These are phyloP conservation scores for Aspergillus puulaauensis DNA, from an alignment of 2,329 filamentous ascomycete genomes.

Conservation along the genomic window DNA sequence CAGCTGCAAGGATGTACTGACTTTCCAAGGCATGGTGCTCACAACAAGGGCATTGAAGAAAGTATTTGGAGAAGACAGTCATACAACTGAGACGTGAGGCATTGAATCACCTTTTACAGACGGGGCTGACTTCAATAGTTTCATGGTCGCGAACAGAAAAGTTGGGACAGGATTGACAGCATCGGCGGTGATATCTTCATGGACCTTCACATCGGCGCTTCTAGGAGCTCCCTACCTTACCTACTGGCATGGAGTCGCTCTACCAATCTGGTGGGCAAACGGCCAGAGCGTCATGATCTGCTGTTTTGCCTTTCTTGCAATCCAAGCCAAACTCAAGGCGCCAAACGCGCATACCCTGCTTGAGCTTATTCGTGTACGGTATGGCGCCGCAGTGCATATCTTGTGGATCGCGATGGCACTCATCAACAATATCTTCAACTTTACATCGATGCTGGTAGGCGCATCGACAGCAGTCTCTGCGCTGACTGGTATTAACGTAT, in stretches of 20 bases:
- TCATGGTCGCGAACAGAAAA: not conserved
- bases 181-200: constrained; percentile 1
- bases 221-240: not conserved
- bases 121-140: constrained; percentile 19
- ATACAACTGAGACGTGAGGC: constrained; percentile 6
- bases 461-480: constrained; percentile 41
- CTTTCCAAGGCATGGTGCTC: not conserved
- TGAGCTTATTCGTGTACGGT: constrained; percentile 41
- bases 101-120: constrained; percentile 28
- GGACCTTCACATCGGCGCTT: not conserved
- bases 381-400: constrained; percentile 39
- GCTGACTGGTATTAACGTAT: constrained; percentile 44
- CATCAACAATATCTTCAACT: constrained; percentile 44
- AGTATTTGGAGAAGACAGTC: not conserved
- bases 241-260: not conserved
- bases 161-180: constrained; percentile 1
- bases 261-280: not conserved
- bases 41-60: not conserved
- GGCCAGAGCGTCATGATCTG: constrained; percentile 43
- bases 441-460: constrained; percentile 40
- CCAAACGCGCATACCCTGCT: constrained; percentile 46
- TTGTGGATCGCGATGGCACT: constrained; percentile 43
- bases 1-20: too few species aligned
- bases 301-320: constrained; percentile 42
- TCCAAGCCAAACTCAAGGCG: constrained; percentile 44